phyloP scores from a whole-genome alignment of 352 stramenopile genomes.

The Globisporangium radiosum region DNA sequence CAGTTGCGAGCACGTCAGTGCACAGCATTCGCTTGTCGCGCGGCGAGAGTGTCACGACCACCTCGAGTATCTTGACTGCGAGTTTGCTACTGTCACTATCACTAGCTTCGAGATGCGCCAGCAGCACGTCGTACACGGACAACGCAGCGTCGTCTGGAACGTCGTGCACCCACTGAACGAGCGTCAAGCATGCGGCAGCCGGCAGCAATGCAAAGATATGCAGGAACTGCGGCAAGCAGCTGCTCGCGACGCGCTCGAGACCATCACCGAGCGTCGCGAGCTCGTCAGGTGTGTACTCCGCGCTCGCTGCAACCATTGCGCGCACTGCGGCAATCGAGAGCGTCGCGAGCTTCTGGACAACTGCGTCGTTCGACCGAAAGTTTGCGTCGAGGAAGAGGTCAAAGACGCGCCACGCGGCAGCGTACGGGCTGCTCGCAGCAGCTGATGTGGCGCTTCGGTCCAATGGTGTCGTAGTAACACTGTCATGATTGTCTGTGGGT shows the following conservation, averaged over 20 bases:
- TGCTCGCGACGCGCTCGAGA: conserved; percentile 22
- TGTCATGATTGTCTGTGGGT: neutral
- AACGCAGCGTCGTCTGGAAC: conserved; percentile 27
- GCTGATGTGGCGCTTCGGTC: neutral
- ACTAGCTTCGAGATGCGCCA: conserved; percentile 9
- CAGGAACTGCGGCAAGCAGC: conserved; percentile 28
- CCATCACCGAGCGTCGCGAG: conserved; percentile 31
- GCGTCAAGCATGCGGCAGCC: conserved; percentile 16
- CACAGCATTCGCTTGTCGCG: conserved; percentile 38
- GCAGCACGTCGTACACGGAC: conserved; percentile 36
- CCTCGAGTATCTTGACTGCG: conserved; percentile 25
- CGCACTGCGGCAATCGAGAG: conserved; percentile 18
- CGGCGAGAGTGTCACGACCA: conserved; percentile 26
- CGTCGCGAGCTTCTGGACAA: conserved; percentile 39
- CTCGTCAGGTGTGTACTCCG: conserved; percentile 23
- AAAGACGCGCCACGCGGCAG: conserved; percentile 19
- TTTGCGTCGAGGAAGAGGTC: conserved; percentile 39
- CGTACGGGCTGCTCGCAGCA: neutral
- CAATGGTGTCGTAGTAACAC: too few species aligned
- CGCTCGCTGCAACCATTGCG: conserved; percentile 23
- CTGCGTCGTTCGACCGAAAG: conserved; percentile 26
- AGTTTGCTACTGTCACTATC: conserved; percentile 11
- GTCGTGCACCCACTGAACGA: conserved; percentile 40
- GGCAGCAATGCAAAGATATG: conserved; percentile 26
- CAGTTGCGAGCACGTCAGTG: conserved; percentile 17